Percentiles rank a stretch among this genome's conserved stretches.
Conservation (phyloP, 495 filamentous ascomycete species). For the Aspergillus hancockii region DNA sequence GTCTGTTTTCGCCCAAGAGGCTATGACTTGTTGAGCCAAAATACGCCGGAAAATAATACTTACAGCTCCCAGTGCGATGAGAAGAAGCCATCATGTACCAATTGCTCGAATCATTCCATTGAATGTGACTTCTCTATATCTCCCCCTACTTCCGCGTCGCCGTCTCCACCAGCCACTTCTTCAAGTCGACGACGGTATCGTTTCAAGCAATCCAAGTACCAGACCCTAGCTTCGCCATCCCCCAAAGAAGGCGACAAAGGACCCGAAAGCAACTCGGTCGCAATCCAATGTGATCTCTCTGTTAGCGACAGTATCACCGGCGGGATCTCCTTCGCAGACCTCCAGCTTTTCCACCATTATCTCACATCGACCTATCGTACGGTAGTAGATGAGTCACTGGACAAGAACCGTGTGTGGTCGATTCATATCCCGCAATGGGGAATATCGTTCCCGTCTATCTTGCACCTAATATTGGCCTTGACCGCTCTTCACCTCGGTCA, state of each 20-base stretch:
- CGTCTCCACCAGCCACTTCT: conserved; percentile 5
- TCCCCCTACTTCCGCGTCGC: neutral
- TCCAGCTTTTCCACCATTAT: conserved; percentile 27
- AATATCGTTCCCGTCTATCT: conserved; percentile 43
- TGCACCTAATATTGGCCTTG: conserved; percentile 47
- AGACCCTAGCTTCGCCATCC: conserved; percentile 4
- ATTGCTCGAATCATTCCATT: conserved; percentile 34
- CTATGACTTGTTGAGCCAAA: neutral
- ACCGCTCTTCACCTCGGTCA: conserved; percentile 45
- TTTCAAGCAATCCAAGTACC: conserved; percentile 29
- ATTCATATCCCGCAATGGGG: conserved; percentile 42
- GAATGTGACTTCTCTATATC: conserved; percentile 31
- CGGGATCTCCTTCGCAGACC: conserved; percentile 30
- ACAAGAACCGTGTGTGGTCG: conserved; percentile 34
- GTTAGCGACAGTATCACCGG: conserved; percentile 3
- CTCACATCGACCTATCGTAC: conserved; percentile 20
- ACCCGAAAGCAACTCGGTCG: conserved; percentile 8
- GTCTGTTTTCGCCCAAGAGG: neutral
- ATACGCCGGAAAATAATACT: neutral
- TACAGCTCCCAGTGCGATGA: conserved; percentile 39
- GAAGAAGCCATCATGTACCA: conserved; percentile 34
- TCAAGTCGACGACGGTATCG: conserved; percentile 14
- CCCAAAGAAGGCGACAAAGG: neutral
- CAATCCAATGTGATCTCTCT: conserved; percentile 18
- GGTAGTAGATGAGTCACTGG: conserved; percentile 9